A percentile compares a stretch with the other conserved stretches of the same genome.
Conservation (phyloP, 2,329 filamentous ascomycete species). For the Rachicladosporium sp. region DNA sequence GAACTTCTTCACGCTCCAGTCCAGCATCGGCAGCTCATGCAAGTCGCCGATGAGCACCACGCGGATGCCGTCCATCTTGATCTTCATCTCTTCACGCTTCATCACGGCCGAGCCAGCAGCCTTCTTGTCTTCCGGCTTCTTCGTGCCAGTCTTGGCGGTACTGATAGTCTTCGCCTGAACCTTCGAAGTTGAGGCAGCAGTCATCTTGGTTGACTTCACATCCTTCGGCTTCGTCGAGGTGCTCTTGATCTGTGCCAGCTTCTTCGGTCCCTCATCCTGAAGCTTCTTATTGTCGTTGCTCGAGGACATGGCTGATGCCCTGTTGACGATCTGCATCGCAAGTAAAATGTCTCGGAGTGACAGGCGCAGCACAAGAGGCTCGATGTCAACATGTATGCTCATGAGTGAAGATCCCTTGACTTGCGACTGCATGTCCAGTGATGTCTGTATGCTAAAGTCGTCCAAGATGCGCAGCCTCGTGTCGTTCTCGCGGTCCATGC, state of each 20-base stretch:
- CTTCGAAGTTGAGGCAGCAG: conserved; percentile 33
- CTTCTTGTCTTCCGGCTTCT: conserved; percentile 33
- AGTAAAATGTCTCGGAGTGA: conserved; percentile 91
- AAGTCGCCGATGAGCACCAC: conserved; percentile 90
- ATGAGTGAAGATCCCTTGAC: conserved; percentile 50
- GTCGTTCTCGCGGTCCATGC: conserved; percentile 95
- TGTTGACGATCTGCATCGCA: conserved; percentile 81
- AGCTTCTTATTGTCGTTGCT: conserved; percentile 31
- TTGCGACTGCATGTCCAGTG: conserved; percentile 61
- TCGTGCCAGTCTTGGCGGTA: conserved; percentile 40
- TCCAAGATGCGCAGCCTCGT: conserved; percentile 85
- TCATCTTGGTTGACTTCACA: conserved; percentile 33
- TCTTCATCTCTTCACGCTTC: conserved; percentile 69
- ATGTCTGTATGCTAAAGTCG: conserved; percentile 85
- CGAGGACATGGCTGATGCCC: conserved; percentile 72
- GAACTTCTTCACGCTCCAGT: conserved; percentile 86
- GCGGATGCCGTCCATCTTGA: conserved; percentile 75
- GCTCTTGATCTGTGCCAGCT: conserved; percentile 40
- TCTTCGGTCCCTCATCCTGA: conserved; percentile 42
- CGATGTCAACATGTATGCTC: conserved; percentile 75
- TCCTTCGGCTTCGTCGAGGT: conserved; percentile 27
- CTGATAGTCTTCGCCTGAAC: conserved; percentile 34
- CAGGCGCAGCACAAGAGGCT: conserved; percentile 79
- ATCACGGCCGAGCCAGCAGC: conserved; percentile 40
- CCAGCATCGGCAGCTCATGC: conserved; percentile 88